phyloP scores from a whole-genome alignment of 495 filamentous ascomycete species.

The Pseudomonodictys pantanalensis region DNA sequence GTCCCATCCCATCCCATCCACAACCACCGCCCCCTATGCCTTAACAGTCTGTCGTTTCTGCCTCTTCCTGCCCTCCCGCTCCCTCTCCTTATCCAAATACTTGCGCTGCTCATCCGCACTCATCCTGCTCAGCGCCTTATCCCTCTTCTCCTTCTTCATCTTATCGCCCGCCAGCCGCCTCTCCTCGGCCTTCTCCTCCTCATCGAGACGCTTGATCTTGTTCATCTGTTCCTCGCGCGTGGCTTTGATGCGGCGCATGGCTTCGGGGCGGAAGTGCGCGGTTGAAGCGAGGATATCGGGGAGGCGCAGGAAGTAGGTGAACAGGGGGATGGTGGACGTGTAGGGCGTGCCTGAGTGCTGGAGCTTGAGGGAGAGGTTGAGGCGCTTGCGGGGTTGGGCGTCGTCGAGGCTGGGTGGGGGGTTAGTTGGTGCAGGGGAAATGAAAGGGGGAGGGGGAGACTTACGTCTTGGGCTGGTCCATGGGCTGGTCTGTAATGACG shows the following conservation, averaged over 20 bases:
- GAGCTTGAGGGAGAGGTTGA: slow-evolving; percentile 72
- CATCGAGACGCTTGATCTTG: slow-evolving; percentile 74
- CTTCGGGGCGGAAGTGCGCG: slow-evolving; percentile 86
- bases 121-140: slow-evolving; percentile 74
- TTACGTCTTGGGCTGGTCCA: slow-evolving; percentile 86
- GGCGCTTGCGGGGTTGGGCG: slow-evolving; percentile 76
- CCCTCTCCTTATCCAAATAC: slow-evolving; percentile 85
- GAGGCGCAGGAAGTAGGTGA: slow-evolving; percentile 79
- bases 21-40: slow-evolving; percentile 17
- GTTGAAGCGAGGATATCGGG: slow-evolving; percentile 71
- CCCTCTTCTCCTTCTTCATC: slow-evolving; percentile 89
- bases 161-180: slow-evolving; percentile 72
- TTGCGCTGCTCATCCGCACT: slow-evolving; percentile 93
- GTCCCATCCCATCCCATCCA: too few species aligned
- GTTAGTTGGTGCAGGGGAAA: slow-evolving; percentile 1
- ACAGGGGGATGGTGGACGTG: slow-evolving; percentile 66
- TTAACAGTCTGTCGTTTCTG: slow-evolving; percentile 35
- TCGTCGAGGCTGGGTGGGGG: slow-evolving; percentile 68
- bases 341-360: slow-evolving; percentile 63
- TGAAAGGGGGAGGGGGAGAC: slow-evolving; percentile 30
- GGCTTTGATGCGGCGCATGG: slow-evolving; percentile 74
- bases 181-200: slow-evolving; percentile 95
- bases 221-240: slow-evolving; percentile 79
- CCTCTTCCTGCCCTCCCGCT: slow-evolving; percentile 67
- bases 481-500: slow-evolving; percentile 85